These are phyloP conservation scores for Fusarium sp. DNA, from an alignment of 2,329 filamentous ascomycete genomes.

Conservation along the genomic window DNA sequence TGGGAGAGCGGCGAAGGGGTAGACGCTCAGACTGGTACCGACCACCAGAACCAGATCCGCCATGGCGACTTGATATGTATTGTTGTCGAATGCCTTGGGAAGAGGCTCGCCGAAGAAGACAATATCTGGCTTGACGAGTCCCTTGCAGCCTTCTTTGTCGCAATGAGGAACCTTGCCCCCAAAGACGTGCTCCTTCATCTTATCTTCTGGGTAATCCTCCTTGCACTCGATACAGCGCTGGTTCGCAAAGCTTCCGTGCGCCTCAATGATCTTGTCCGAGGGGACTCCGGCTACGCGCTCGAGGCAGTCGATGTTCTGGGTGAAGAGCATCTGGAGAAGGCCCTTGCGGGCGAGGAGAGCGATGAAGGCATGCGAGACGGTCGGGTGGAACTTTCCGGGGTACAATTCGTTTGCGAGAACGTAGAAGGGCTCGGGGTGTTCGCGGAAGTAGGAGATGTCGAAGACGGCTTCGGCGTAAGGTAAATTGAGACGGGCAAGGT, in stretches of 20 bases:
- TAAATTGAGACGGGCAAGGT: constrained; percentile 86
- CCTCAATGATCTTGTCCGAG: constrained; percentile 85
- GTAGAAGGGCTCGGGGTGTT: constrained; percentile 91
- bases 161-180: constrained; percentile 80
- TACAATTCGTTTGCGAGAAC: constrained; percentile 91
- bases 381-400: constrained; percentile 89
- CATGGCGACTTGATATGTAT: constrained; percentile 62
- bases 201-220: constrained; percentile 75
- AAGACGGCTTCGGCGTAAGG: constrained; percentile 95
- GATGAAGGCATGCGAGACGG: constrained; percentile 91
- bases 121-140: constrained; percentile 92
- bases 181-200: constrained; percentile 79
- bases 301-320: constrained; percentile 97
- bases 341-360: constrained; percentile 83
- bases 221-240: constrained; percentile 94
- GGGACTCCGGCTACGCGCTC: constrained; percentile 90
- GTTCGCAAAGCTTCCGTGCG: constrained; percentile 92
- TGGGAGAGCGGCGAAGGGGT: constrained; percentile 89
- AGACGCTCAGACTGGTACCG: constrained; percentile 88
- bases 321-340: constrained; percentile 87
- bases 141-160: constrained; percentile 70
- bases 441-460: constrained; percentile 88
- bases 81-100: constrained; percentile 54
- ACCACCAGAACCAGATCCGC: constrained; percentile 87
- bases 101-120: constrained; percentile 90